Percentiles rank a stretch among this genome's conserved stretches.
phyloP scores from a whole-genome alignment of 208 protist species.

The Leishmania arabica region DNA sequence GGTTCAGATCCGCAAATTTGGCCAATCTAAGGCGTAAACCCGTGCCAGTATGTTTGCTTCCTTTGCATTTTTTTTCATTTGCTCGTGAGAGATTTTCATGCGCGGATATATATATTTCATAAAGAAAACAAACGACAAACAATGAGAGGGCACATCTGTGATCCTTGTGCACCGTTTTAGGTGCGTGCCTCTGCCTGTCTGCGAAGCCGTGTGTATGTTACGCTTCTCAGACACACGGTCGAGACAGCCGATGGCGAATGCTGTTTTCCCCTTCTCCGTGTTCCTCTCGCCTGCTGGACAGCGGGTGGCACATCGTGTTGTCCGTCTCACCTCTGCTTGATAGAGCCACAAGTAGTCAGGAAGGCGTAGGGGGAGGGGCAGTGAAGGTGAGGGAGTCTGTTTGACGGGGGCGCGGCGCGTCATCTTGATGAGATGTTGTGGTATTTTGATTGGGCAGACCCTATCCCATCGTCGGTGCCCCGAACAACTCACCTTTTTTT shows the following conservation, averaged over 20 bases:
- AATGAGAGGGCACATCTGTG: not conserved
- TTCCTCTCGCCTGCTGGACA: not conserved
- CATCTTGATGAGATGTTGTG: not conserved
- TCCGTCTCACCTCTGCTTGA: not conserved
- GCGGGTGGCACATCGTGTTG: not conserved
- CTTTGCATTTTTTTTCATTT: constrained; percentile 5
- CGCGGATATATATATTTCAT: too few species aligned
- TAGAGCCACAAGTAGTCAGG: not conserved
- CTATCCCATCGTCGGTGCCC: not conserved
- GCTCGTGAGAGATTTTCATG: not conserved
- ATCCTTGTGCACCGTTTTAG: too few species aligned
- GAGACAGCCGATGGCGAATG: not conserved
- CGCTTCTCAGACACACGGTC: not conserved
- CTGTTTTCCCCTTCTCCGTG: not conserved
- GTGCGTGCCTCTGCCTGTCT: too few species aligned
- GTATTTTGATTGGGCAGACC: not conserved
- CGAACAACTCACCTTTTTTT: too few species aligned
- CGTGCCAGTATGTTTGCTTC: constrained; percentile 6
- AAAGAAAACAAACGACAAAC: not conserved
- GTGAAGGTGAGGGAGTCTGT: too few species aligned
- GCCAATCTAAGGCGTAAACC: constrained; percentile 21
- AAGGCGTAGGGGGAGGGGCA: not conserved
- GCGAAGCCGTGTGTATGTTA: too few species aligned
- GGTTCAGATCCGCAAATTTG: constrained; percentile 17
- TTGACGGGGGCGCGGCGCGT: not conserved